Base-by-base conservation (phyloP, 2,329 filamentous ascomycete species). In the Diaporthe ampelina region DNA sequence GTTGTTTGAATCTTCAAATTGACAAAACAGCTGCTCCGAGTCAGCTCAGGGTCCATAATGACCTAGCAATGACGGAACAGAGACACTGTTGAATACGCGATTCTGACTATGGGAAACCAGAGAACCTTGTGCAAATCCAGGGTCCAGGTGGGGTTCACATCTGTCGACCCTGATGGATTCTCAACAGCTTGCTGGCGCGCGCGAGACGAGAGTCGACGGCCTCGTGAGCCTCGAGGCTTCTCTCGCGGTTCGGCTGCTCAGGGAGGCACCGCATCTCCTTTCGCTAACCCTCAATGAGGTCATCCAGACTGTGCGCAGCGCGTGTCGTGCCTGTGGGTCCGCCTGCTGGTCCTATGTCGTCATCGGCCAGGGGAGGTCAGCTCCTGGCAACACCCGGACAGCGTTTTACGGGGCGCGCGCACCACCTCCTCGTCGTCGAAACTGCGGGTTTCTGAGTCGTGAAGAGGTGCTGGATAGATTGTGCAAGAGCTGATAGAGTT, bases 11-110 rank as follows among this genome's bases (percentile, higher is more conserved):
- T 11, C 43, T 45, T 26, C n/a, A 19, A 68, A 54, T 32, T 24
- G 63, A 40, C 43, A 67, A 17, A 37, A 29, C 29, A 21, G 26
- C 13, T 29, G n/a, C 45, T 37, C 63, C 32, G 63, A 67, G 63
- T 68, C 63, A 54, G 63, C 37, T 21, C 32, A 19, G 4, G 63
- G 48, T 17, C 48, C 63, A 68, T 52, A 40, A 68, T 68, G 45
- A 68, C 63, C 63, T 54, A 54, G 32, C 19, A 35, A 68, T 68
- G 63, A 68, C 63, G 63, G 48, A 21, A 68, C 7, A 68, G 32
- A 37, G 63, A n/a, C 32, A 11, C 15, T 54, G n/a, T 29, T 8
- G 48, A 68, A 21, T 24, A 68, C 63, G 63, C 63, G 40, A 48
- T 6, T n/a, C 63, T 68, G 63, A 54, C 56, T 11, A 37, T n/a